A percentile compares a stretch with the other conserved stretches of the same genome.
phyloP scores from a whole-genome alignment of 148 eudicot species.

The Drosera capensis region DNA sequence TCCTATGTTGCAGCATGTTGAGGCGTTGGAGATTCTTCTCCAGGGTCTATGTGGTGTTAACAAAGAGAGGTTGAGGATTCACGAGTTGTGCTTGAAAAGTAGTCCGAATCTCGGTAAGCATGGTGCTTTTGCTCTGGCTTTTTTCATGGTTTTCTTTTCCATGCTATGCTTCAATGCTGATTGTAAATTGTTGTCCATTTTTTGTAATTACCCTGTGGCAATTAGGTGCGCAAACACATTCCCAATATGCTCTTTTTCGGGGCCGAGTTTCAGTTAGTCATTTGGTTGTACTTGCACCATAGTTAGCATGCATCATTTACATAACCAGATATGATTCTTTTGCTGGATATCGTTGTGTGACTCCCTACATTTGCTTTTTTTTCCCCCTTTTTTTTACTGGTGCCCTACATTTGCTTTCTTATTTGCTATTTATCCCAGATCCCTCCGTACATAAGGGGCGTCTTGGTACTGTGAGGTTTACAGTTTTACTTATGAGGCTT shows the following conservation, averaged over 20 bases:
- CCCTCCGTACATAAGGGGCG: too few species aligned
- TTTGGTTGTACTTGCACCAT: too few species aligned
- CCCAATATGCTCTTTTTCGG: too few species aligned
- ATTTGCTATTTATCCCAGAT: too few species aligned
- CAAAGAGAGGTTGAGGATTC: constrained; percentile 57
- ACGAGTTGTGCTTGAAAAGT: constrained; percentile 78
- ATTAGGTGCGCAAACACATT: too few species aligned
- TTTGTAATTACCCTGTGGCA: neutral
- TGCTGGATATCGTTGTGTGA: too few species aligned
- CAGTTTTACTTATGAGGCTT: neutral
- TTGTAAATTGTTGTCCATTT: neutral
- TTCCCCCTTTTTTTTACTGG: too few species aligned
- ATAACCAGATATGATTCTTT: too few species aligned
- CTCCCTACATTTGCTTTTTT: too few species aligned
- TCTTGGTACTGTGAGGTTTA: neutral
- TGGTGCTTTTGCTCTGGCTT: neutral
- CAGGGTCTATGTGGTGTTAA: constrained; percentile 83
- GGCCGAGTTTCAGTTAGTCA: too few species aligned
- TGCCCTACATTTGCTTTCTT: too few species aligned
- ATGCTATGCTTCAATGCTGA: neutral
- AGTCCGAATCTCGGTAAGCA: constrained; percentile 63
- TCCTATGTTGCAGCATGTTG: constrained; percentile 60
- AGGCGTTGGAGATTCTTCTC: constrained; percentile 92
- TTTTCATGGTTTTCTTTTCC: neutral
- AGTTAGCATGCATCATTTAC: too few species aligned